phyloP scores from a whole-genome alignment of 2,329 filamentous ascomycete species.

The Akanthomyces lecanii region DNA sequence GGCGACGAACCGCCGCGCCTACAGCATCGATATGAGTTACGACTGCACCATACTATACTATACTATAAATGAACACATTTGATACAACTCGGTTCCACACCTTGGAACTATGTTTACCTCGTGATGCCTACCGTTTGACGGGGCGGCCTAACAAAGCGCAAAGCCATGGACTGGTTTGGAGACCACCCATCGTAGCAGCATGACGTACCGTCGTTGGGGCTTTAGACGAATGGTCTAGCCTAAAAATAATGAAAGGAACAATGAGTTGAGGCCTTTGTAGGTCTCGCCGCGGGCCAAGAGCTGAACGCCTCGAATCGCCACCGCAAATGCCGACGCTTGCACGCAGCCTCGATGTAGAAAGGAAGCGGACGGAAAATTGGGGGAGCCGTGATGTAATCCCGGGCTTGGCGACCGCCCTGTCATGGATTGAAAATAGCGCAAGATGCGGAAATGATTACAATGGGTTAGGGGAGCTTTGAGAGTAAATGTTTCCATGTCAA shows the following conservation, averaged over 20 bases:
- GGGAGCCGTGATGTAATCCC: background rate
- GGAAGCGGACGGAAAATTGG: background rate
- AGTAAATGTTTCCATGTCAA: no score
- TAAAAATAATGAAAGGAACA: no score
- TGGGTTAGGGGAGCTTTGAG: no score
- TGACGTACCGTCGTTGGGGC: background rate
- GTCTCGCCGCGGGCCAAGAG: background rate
- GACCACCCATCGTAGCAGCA: background rate
- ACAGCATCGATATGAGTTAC: background rate
- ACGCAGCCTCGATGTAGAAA: no score
- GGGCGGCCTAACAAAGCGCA: background rate
- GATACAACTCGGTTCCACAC: background rate
- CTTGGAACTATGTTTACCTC: background rate
- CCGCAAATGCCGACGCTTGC: background rate
- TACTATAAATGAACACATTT: background rate
- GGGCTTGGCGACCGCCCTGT: no score
- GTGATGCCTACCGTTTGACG: background rate
- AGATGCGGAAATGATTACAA: no score
- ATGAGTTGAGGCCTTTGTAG: no score
- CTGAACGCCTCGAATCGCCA: background rate
- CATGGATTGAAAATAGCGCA: no score
- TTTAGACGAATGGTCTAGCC: no score
- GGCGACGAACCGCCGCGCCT: background rate
- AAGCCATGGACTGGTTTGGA: background rate
- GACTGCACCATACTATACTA: constrained; percentile 1